Percentiles rank a stretch among this genome's conserved stretches.
These are phyloP conservation scores for Hylodesmum podocarpum DNA, from an alignment of 306 rosid genomes.

Conservation along the genomic window DNA sequence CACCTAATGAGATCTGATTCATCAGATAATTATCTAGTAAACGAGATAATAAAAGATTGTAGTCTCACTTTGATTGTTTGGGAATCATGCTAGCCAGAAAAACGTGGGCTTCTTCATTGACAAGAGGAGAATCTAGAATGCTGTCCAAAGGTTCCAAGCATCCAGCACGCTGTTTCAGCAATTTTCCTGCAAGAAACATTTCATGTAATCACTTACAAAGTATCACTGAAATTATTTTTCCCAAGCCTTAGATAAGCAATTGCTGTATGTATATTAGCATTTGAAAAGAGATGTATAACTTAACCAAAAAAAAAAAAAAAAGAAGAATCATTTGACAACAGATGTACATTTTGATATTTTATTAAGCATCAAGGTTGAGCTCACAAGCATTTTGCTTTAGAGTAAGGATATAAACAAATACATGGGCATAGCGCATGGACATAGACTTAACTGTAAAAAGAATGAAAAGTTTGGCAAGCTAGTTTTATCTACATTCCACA, in stretches of 20 bases:
- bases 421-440: neutral
- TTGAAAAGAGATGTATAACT: constrained; percentile 9
- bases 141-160: constrained; percentile 69
- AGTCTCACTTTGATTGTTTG: constrained; percentile 35
- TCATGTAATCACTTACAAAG: constrained; percentile 10
- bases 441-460: constrained; percentile 1
- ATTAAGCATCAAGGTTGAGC: neutral
- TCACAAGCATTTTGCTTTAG: constrained; percentile 8
- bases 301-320: neutral
- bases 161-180: constrained; percentile 68
- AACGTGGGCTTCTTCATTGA: constrained; percentile 44
- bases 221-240: neutral
- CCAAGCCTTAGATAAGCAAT: neutral
- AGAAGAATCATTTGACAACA: neutral
- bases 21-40: neutral
- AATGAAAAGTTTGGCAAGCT: neutral
- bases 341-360: neutral
- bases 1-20: neutral
- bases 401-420: constrained; percentile 24
- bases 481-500: neutral
- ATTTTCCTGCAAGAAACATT: constrained; percentile 59
- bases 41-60: constrained; percentile 15
- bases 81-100: neutral
- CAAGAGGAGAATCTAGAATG: constrained; percentile 64
- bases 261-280: constrained; percentile 11